These are phyloP conservation scores for Tephrocybe sp. DNA, from an alignment of 768 basidiomycete species.

Conservation along the genomic window DNA sequence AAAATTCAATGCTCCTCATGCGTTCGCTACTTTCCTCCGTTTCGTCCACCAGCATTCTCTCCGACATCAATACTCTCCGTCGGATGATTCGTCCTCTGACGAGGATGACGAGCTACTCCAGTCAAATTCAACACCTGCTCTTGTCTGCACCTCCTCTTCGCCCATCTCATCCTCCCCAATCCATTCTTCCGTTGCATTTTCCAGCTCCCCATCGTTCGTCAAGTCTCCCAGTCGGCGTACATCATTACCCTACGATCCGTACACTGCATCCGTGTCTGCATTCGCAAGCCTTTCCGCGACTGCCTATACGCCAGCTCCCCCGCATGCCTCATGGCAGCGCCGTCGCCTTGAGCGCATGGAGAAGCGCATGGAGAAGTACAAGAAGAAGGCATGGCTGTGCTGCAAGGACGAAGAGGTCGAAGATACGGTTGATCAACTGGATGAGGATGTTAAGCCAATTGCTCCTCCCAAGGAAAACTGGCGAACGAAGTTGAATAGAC, in stretches of 20 bases:
- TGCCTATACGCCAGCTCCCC: conserved; percentile 30
- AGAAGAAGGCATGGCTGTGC: conserved; percentile 30
- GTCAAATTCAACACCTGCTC: conserved; percentile 9
- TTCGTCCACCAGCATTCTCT: conserved; percentile 13
- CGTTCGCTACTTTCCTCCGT: conserved; percentile 20
- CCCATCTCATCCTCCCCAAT: conserved; percentile 12
- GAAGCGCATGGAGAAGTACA: conserved; percentile 32
- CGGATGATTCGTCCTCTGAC: conserved; percentile 10
- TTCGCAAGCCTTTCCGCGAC: conserved; percentile 10
- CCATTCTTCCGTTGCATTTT: conserved; percentile 5
- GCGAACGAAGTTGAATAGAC: conserved; percentile 3
- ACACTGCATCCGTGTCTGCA: conserved; percentile 15
- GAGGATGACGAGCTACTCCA: conserved; percentile 1
- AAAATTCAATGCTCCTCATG: conserved; percentile 16
- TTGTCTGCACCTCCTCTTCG: conserved; percentile 10
- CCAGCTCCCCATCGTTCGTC: conserved; percentile 9
- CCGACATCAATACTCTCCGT: conserved; percentile 16
- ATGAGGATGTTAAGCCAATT: conserved; percentile 1
- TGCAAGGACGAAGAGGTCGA: conserved; percentile 28
- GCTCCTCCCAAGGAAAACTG: neutral
- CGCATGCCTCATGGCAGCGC: conserved; percentile 27
- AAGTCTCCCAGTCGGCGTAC: neutral
- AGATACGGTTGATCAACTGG: conserved; percentile 18
- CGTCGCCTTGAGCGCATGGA: conserved; percentile 30
- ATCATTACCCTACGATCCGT: conserved; percentile 11